phyloP scores from a whole-genome alignment of 202 grass and related monocot species.

The Cymbopogon flexuosus region DNA sequence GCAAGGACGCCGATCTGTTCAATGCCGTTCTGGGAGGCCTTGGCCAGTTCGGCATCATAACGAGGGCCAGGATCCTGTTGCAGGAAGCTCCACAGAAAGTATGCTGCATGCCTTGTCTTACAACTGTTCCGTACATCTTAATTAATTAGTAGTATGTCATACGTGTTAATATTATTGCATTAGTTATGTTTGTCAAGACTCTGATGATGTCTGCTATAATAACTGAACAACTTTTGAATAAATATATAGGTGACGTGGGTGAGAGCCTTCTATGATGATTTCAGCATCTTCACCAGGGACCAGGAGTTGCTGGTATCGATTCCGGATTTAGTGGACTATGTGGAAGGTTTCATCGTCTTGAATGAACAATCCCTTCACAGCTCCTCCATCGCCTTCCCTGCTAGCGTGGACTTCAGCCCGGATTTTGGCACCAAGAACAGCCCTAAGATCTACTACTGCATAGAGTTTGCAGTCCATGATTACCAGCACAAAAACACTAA shows the following conservation, averaged over 20 bases:
- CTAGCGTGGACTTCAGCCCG: conserved; percentile 53
- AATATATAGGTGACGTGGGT: conserved; percentile 80
- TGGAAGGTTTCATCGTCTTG: conserved; percentile 83
- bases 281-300: conserved; percentile 63
- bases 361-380: conserved; percentile 76
- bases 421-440: conserved; percentile 52
- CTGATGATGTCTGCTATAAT: background rate
- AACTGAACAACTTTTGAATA: conserved; percentile 25
- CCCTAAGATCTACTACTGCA: conserved; percentile 78
- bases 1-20: conserved; percentile 73
- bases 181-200: conserved; percentile 1
- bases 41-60: conserved; percentile 97
- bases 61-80: conserved; percentile 80
- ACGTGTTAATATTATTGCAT: background rate
- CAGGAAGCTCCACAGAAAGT: conserved; percentile 87
- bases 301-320: conserved; percentile 81
- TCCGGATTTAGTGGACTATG: conserved; percentile 79
- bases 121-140: background rate
- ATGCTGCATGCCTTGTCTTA: conserved; percentile 27
- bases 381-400: conserved; percentile 77
- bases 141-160: background rate
- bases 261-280: conserved; percentile 96
- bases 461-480: conserved; percentile 84
- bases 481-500: conserved; percentile 46
- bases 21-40: conserved; percentile 85